Evolutionary conservation across 2,329 filamentous ascomycete species (phyloP), one percentile per base, ranked within the genome.

Genomic region (Trichoderma polysporum): DNA sequence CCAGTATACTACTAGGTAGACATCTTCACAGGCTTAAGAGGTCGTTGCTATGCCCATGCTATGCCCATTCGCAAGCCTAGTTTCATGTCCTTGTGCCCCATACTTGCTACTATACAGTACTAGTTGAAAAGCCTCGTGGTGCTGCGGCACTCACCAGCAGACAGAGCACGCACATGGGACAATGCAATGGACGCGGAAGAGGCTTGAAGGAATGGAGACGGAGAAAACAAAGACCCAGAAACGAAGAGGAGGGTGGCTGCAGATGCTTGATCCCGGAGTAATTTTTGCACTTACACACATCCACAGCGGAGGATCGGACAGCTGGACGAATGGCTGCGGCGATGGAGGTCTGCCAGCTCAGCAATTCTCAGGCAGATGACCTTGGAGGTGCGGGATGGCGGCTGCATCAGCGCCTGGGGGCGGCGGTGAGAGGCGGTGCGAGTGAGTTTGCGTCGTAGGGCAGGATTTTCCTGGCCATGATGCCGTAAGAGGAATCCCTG

Each of bases 301-400:
- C 53, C 53, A 56, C 53, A 59, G 37, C 56, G 41, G 56, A 61
- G 39, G 41, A 50, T 35, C 29, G 45, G 29, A 63, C 39, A 52
- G 66, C 60, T 57, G 69, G 39, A 39, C 65, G 49, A 47, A 60
- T 60, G 56, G 64, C 33, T 63, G 50, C n/a, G 68, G 62, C 58
- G 65, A 63, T 68, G 68, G 68, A 72, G 69, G 70, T 62, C 69
- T 76, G 76, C 75, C 76, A 78, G 67, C 76, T 78, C 76, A 78
- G 74, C 76, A 76, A 70, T 71, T 69, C 67, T 57, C 68, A 68
- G 70, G 75, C 77, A 78, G 76, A 78, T 79, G 77, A 79, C 77
- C 76, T 66, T 29, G 49, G 39, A 68, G 52, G 35, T 35, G 63
- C 54, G 63, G 54, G 54, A 59, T 59, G 47, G 63, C 63, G 62